Evolutionary conservation across 1,139 yeast species (phyloP).

Genomic region (Hansenula sp.): DNA sequence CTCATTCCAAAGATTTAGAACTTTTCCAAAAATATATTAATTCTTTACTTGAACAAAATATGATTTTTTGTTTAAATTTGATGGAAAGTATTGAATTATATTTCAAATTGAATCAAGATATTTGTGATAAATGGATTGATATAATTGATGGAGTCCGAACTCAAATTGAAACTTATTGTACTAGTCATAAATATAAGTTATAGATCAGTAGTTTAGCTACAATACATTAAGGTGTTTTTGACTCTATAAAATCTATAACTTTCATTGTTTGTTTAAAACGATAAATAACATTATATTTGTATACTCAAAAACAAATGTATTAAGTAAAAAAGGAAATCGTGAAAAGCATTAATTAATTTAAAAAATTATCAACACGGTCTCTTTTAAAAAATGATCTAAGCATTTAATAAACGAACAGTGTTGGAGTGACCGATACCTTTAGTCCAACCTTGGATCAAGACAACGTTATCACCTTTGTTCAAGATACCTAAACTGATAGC

Average conservation of each 20-base stretch:
- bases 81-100: conserved; percentile 4
- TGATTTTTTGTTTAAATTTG: conserved; percentile 5
- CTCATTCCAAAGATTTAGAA: conserved; percentile 52
- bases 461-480: conserved; percentile 82
- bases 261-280: neutral
- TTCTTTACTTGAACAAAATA: conserved; percentile 3
- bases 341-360: neutral
- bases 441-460: conserved; percentile 98
- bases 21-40: conserved; percentile 31
- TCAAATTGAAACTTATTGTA: neutral
- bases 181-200: neutral
- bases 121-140: conserved; percentile 4
- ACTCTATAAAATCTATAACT: neutral
- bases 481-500: conserved; percentile 86
- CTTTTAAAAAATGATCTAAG: conserved; percentile 26
- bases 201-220: neutral
- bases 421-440: conserved; percentile 98
- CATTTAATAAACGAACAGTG: conserved; percentile 74
- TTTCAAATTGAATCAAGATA: neutral
- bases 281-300: neutral
- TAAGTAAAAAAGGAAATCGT: neutral
- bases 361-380: too few relatives aligned
- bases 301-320: neutral
- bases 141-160: neutral
- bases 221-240: neutral